phyloP scores from a whole-genome alignment of 2,329 filamentous ascomycete species.

The Penicillium decumbens region DNA sequence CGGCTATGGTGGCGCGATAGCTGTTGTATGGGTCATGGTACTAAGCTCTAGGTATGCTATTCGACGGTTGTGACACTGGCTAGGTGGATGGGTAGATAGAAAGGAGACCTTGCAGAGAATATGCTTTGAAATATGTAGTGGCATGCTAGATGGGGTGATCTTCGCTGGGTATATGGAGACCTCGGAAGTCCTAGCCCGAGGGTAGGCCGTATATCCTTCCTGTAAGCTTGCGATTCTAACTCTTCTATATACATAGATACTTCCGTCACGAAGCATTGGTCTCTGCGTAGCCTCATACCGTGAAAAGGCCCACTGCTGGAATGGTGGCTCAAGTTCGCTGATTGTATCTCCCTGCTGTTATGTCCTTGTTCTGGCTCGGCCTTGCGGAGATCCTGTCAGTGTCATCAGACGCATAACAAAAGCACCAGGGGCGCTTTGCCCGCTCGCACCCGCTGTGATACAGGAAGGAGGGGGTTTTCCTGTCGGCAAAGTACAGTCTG shows the following conservation, averaged over 20 bases:
- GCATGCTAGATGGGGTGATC: background rate
- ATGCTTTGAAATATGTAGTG: background rate
- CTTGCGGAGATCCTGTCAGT: background rate
- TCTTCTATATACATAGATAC: background rate
- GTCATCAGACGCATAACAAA: background rate
- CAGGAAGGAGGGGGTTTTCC: background rate
- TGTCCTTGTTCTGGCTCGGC: background rate
- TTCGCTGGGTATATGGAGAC: background rate
- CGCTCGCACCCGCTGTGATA: background rate
- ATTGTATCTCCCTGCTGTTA: background rate
- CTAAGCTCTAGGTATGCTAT: background rate
- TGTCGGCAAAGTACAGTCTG: background rate
- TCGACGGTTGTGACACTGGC: background rate
- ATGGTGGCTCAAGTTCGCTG: background rate
- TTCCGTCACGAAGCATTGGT: background rate
- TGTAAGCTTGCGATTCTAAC: constrained; percentile 7
- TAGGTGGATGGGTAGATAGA: background rate
- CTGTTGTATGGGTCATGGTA: background rate
- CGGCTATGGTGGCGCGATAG: background rate
- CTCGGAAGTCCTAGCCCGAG: constrained; percentile 1
- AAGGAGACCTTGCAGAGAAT: constrained; percentile 7
- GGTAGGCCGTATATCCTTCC: background rate
- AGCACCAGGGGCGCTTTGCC: background rate
- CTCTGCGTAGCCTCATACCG: background rate
- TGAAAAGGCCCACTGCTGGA: background rate